These are phyloP conservation scores for Pseudocercospora pini-densiflorae DNA, from an alignment of 2,329 filamentous ascomycete species.

Conservation along the genomic window DNA sequence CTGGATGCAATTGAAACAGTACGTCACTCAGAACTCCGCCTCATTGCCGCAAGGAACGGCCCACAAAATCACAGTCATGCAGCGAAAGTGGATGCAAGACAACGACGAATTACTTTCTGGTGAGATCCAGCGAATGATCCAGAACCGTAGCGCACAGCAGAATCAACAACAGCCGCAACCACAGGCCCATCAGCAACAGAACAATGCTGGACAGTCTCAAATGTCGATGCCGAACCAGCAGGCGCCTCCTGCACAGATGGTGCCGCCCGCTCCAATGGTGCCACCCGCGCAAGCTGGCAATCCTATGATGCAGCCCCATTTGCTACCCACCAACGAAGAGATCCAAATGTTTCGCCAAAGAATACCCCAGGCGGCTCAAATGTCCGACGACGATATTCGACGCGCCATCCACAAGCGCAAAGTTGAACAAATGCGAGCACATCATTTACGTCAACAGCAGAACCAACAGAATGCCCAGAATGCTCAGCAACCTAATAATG, in stretches of 20 bases:
- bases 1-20: constrained; percentile 63
- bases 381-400: constrained; percentile 51
- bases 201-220: constrained; percentile 19
- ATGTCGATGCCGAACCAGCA: constrained; percentile 30
- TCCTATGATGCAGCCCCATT: constrained; percentile 24
- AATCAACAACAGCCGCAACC: constrained; percentile 34
- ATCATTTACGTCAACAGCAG: constrained; percentile 42
- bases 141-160: constrained; percentile 44
- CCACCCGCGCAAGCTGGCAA: constrained; percentile 23
- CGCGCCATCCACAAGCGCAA: constrained; percentile 35
- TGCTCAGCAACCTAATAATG: constrained; percentile 26
- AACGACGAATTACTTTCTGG: constrained; percentile 31
- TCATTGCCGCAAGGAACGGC: constrained; percentile 47
- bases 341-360: constrained; percentile 44
- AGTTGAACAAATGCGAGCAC: constrained; percentile 24
- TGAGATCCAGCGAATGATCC: constrained; percentile 39
- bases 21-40: constrained; percentile 53
- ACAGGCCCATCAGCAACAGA: constrained; percentile 9
- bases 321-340: constrained; percentile 39
- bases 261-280: constrained; percentile 34
- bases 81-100: constrained; percentile 32
- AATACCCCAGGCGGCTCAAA: constrained; percentile 39
- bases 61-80: constrained; percentile 43
- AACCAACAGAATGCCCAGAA: constrained; percentile 33
- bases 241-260: constrained; percentile 49